phyloP scores from a whole-genome alignment of 805 yeast species.

The Yamadazyma endophytica region DNA sequence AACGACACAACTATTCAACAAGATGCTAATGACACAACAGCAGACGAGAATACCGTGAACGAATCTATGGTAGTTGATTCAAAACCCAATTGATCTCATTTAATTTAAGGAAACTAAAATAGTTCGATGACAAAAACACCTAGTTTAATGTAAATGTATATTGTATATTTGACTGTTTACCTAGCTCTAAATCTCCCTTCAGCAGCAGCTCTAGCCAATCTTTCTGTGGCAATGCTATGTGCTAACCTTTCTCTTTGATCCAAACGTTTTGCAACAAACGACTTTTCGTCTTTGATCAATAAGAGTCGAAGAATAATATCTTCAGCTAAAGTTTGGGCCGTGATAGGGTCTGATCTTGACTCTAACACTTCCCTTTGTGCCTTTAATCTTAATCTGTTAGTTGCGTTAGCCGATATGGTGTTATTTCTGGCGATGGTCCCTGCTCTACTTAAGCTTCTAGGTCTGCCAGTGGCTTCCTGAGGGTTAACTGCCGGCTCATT shows the following conservation, averaged over 20 bases:
- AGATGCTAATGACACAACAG: slow-evolving; percentile 46
- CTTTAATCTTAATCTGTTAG: slow-evolving; percentile 49
- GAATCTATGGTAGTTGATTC: slow-evolving; percentile 19
- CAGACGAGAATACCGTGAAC: slow-evolving; percentile 34
- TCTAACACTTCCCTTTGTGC: slow-evolving; percentile 42
- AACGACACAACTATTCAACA: slow-evolving; percentile 47
- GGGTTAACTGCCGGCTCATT: neutral
- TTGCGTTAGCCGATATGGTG: slow-evolving; percentile 71
- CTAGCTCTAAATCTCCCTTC: slow-evolving; percentile 27
- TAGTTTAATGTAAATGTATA: too few relatives aligned
- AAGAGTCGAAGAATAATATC: slow-evolving; percentile 71
- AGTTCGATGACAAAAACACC: neutral
- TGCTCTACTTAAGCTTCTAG: slow-evolving; percentile 25
- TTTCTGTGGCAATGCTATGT: slow-evolving; percentile 51
- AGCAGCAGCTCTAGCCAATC: slow-evolving; percentile 44
- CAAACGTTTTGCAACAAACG: slow-evolving; percentile 55
- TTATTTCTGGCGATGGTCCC: slow-evolving; percentile 56
- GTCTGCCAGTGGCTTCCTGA: slow-evolving; percentile 1
- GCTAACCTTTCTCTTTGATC: slow-evolving; percentile 59
- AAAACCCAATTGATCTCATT: neutral
- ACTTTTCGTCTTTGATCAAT: slow-evolving; percentile 58
- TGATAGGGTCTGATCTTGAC: slow-evolving; percentile 38
- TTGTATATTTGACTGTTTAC: neutral
- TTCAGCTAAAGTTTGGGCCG: slow-evolving; percentile 47
- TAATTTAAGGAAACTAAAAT: neutral